phyloP scores from a whole-genome alignment of 768 basidiomycete genomes.

The Podaxis sp. region DNA sequence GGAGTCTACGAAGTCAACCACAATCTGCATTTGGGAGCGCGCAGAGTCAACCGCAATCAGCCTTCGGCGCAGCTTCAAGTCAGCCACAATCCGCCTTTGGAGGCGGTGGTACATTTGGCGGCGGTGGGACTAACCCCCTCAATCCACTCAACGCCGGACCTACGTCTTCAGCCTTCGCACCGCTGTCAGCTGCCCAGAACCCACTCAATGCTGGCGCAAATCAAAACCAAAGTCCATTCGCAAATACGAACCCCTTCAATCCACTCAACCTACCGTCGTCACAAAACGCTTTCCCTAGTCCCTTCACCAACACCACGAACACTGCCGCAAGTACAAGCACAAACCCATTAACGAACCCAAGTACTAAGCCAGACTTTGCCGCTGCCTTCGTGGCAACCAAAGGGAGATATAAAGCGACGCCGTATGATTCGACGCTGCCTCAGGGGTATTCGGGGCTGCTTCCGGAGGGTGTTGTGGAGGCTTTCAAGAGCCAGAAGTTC shows the following conservation, averaged over 20 bases:
- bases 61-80: slow-evolving; percentile 7
- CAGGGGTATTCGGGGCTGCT: slow-evolving; percentile 56
- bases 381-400: slow-evolving; percentile 16
- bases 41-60: slow-evolving; percentile 14
- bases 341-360: slow-evolving; percentile 5
- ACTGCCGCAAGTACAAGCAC: slow-evolving; percentile 1
- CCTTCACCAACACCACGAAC: not conserved
- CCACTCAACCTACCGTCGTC: not conserved
- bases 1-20: slow-evolving; percentile 18
- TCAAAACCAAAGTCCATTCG: not conserved
- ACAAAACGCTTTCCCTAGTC: not conserved
- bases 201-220: not conserved
- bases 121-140: not conserved
- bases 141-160: slow-evolving; percentile 5
- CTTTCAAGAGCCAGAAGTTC: slow-evolving; percentile 58
- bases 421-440: slow-evolving; percentile 59
- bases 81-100: slow-evolving; percentile 13
- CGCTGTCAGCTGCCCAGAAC: not conserved
- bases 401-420: slow-evolving; percentile 45
- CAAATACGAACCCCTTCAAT: not conserved
- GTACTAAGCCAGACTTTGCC: slow-evolving; percentile 13
- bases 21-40: slow-evolving; percentile 19
- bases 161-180: not conserved
- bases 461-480: slow-evolving; percentile 48
- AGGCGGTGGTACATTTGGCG: not conserved